Percentiles rank a stretch among this genome's conserved stretches.
These are phyloP conservation scores for Aphanomyces invadans DNA, from an alignment of 352 stramenopile species.

Conservation along the genomic window DNA sequence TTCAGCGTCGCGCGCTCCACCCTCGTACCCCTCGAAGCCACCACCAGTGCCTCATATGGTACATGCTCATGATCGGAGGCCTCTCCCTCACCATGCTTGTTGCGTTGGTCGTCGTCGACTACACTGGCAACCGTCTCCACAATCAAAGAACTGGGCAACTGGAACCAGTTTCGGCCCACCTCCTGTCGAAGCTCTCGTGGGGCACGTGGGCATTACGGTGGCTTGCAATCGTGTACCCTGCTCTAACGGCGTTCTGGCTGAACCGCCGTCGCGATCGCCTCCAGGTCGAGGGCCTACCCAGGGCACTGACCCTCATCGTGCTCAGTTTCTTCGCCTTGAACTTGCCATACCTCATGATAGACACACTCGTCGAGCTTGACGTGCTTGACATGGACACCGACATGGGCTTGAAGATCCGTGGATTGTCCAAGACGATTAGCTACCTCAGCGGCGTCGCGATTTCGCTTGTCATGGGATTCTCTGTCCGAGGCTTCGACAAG, in stretches of 20 bases:
- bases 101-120: neutral
- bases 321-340: conserved; percentile 7
- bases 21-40: neutral
- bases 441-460: conserved; percentile 4
- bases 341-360: conserved; percentile 5
- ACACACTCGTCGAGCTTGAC: neutral
- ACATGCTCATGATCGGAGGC: neutral
- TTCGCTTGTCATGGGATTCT: conserved; percentile 6
- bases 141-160: neutral
- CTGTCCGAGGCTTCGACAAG: conserved; percentile 13
- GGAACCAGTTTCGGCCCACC: neutral
- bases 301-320: neutral
- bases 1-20: conserved; percentile 8
- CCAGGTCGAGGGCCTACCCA: neutral
- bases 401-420: neutral
- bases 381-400: neutral
- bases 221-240: neutral
- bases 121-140: neutral
- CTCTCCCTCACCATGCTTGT: neutral
- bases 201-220: neutral
- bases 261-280: neutral
- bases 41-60: neutral
- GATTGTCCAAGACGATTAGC: neutral
- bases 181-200: neutral
- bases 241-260: neutral